phyloP scores from a whole-genome alignment of 2,329 filamentous ascomycete species.

The Tolypocladium ovalisporum region DNA sequence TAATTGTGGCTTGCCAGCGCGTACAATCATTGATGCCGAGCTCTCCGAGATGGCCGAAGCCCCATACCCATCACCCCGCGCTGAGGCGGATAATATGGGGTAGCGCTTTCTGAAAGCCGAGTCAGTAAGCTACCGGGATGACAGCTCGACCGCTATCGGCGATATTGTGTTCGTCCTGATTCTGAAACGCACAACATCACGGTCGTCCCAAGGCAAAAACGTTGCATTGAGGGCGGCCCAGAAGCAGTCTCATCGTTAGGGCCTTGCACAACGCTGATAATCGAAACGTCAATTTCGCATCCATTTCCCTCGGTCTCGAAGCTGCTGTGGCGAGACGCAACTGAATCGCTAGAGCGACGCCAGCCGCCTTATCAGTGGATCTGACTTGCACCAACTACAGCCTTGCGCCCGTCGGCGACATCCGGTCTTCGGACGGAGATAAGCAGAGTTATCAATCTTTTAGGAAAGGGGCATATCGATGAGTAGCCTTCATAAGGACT shows the following conservation, averaged over 20 bases:
- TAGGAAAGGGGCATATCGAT: neutral
- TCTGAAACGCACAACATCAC: too few relatives aligned
- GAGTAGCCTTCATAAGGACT: neutral
- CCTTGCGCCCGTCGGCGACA: neutral
- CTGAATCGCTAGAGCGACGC: neutral
- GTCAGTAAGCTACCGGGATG: neutral
- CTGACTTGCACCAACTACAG: neutral
- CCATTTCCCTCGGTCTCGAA: too few relatives aligned
- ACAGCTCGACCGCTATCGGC: too few relatives aligned
- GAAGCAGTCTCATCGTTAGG: neutral
- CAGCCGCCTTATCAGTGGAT: neutral
- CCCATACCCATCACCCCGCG: neutral
- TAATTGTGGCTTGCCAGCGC: neutral
- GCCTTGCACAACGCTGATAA: neutral
- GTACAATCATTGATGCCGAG: neutral
- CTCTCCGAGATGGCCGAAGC: neutral
- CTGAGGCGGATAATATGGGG: neutral
- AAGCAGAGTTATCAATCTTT: neutral
- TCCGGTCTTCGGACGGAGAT: neutral
- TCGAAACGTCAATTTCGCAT: too few relatives aligned
- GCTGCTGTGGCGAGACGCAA: neutral
- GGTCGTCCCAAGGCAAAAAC: neutral
- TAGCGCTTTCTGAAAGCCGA: neutral
- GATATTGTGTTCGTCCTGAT: too few relatives aligned
- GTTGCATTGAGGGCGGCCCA: too few relatives aligned